Conservation (phyloP, 129 eudicot genomes). For the Heracleum sosnowskyi region DNA sequence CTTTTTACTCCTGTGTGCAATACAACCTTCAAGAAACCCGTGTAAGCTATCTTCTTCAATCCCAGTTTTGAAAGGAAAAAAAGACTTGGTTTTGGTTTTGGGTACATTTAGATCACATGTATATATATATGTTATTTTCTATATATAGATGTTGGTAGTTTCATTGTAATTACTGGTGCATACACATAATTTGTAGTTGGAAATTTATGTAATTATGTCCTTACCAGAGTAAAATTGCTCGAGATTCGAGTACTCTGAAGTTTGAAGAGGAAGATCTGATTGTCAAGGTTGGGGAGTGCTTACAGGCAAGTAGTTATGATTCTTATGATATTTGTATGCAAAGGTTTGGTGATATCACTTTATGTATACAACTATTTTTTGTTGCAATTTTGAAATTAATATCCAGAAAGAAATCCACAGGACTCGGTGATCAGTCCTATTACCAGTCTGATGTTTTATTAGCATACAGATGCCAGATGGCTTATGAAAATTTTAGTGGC, state of each 20-base stretch:
- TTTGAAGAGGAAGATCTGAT: slow-evolving; percentile 73
- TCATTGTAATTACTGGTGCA: background rate
- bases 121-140: background rate
- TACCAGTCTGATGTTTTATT: background rate
- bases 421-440: background rate
- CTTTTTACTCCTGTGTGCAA: slow-evolving; percentile 72
- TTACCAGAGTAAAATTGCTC: slow-evolving; percentile 62
- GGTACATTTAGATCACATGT: background rate
- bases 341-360: background rate
- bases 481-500: background rate
- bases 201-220: slow-evolving; percentile 6
- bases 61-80: background rate
- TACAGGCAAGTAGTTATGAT: slow-evolving; percentile 61
- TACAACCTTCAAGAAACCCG: slow-evolving; percentile 96
- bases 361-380: background rate
- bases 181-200: background rate
- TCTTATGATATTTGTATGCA: background rate
- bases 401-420: background rate
- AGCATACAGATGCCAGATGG: background rate
- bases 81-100: background rate
- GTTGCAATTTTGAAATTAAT: background rate
- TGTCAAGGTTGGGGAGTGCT: slow-evolving; percentile 76
- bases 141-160: background rate
- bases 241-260: slow-evolving; percentile 54
- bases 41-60: slow-evolving; percentile 36